Base-by-base conservation (phyloP, 140 eudicot species). In the Senecio squalidus region DNA sequence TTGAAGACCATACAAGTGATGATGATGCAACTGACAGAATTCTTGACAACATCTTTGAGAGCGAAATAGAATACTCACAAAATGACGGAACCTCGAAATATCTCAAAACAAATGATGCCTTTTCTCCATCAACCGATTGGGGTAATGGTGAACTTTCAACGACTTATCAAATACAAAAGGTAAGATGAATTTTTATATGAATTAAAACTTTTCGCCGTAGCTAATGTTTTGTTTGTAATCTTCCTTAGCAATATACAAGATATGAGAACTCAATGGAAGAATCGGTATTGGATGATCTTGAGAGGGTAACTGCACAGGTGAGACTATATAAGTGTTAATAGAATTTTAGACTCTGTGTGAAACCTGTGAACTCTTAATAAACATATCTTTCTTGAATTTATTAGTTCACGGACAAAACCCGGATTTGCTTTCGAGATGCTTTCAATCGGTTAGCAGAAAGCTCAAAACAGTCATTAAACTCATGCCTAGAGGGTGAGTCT, bases 341-440 rank as follows among this genome's bases (percentile, higher is more conserved):
- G 14, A 64, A 63, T 34, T 63, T 54, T 22, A 17, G 18, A 49
- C n/a, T 15, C 6, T 1, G 2, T 50, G 25, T n/a, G n/a, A n/a
- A n/a, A n/a, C n/a, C n/a, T n/a, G n/a, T n/a, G n/a, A n/a, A n/a
- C n/a, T n/a, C n/a, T n/a, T n/a, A n/a, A n/a, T n/a, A n/a, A n/a
- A n/a, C 33, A 29, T 29, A 29, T 29, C 4, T 30, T 5, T 55
- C 20, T 22, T 70, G n/a, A 57, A 25, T 39, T 27, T 15, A 47
- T 33, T 78, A 82, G 95, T 58, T 86, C 74, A 70, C 78, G 0
- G 74, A 65, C 48, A 67, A 72, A 44, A 86, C 88, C 14, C 72
- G 95, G 71, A 70, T 77, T 46, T 77, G 88, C 82, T 77, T 86
- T 41, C 81, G 93, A 39, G 93, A 86, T 80, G 80, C 93, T 60